A percentile compares a stretch with the other conserved stretches of the same genome.
Evolutionary conservation across 2,329 filamentous ascomycete species (phyloP).

Genomic region (Periconia sp.): DNA sequence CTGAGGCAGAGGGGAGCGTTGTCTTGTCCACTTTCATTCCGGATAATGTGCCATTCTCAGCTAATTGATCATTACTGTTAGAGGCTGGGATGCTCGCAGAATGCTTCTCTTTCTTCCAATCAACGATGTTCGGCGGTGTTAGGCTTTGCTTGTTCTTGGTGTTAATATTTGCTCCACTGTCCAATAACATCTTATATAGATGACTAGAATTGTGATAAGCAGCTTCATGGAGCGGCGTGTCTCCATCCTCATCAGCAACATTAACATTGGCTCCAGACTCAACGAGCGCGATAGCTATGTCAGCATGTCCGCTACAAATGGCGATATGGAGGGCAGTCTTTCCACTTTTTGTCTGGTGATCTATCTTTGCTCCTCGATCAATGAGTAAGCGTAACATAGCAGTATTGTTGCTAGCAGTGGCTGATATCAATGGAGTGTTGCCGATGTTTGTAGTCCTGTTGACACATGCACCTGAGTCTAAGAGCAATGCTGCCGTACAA

Average conservation of each 20-base stretch:
- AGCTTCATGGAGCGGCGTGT: constrained; percentile 1
- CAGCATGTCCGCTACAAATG: neutral
- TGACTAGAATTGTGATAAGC: neutral
- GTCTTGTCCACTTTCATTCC: too few relatives aligned
- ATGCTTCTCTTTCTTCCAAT: too few relatives aligned
- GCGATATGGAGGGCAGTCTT: neutral
- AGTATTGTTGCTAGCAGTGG: neutral
- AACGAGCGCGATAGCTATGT: neutral
- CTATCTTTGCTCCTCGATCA: neutral
- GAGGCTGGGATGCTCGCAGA: too few relatives aligned
- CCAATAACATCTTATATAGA: neutral
- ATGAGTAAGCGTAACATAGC: neutral
- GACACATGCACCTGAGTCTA: too few relatives aligned
- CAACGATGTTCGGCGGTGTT: too few relatives aligned
- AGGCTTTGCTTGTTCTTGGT: neutral
- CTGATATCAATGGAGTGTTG: neutral
- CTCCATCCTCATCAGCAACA: too few relatives aligned
- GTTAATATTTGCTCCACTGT: neutral
- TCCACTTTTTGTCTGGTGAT: neutral
- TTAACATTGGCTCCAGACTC: neutral
- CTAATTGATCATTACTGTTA: too few relatives aligned
- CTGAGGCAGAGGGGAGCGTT: too few relatives aligned
- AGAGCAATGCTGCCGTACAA: too few relatives aligned
- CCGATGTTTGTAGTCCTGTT: neutral
- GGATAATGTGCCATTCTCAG: too few relatives aligned